These are phyloP conservation scores for Lentinula aciculospora DNA, from an alignment of 768 basidiomycete genomes.

Conservation along the genomic window DNA sequence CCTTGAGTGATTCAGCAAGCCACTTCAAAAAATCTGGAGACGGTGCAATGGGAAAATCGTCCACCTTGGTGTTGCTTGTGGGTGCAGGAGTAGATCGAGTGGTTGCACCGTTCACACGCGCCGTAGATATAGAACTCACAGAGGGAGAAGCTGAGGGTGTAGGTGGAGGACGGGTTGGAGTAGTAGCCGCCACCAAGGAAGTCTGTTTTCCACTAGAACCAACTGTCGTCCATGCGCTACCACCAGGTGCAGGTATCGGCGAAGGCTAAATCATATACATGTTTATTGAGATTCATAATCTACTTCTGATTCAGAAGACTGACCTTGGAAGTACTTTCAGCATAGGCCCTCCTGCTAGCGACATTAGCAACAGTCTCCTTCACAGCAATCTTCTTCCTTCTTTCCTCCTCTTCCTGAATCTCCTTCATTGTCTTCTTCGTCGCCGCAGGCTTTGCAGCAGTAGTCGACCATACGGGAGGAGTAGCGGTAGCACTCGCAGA, in stretches of 20 bases:
- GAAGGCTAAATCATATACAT: slow-evolving; percentile 15
- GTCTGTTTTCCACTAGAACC: slow-evolving; percentile 68
- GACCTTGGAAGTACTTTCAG: slow-evolving; percentile 76
- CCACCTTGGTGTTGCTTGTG: slow-evolving; percentile 36
- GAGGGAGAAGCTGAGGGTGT: slow-evolving; percentile 24
- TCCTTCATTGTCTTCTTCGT: slow-evolving; percentile 96
- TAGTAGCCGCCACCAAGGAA: slow-evolving; percentile 24
- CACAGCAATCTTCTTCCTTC: slow-evolving; percentile 59
- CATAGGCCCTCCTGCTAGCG: slow-evolving; percentile 66
- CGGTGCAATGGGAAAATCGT: slow-evolving; percentile 62
- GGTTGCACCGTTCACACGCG: slow-evolving; percentile 32
- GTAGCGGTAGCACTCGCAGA: slow-evolving; percentile 24
- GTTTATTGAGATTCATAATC: slow-evolving; percentile 8
- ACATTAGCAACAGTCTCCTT: slow-evolving; percentile 57
- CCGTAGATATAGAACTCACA: slow-evolving; percentile 20
- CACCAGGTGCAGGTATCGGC: slow-evolving; percentile 25
- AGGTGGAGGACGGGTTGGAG: slow-evolving; percentile 29
- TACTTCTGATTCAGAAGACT: slow-evolving; percentile 10
- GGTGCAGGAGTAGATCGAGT: slow-evolving; percentile 29
- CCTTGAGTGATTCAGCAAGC: slow-evolving; percentile 81
- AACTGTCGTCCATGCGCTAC: slow-evolving; percentile 81
- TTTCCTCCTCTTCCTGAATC: slow-evolving; percentile 97
- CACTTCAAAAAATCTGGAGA: slow-evolving; percentile 91
- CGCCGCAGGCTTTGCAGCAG: slow-evolving; percentile 42
- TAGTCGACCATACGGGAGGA: slow-evolving; percentile 66